Evolutionary conservation across 139 green algal genomes (phyloP).

Genomic region (Chlamydomonas urium): DNA sequence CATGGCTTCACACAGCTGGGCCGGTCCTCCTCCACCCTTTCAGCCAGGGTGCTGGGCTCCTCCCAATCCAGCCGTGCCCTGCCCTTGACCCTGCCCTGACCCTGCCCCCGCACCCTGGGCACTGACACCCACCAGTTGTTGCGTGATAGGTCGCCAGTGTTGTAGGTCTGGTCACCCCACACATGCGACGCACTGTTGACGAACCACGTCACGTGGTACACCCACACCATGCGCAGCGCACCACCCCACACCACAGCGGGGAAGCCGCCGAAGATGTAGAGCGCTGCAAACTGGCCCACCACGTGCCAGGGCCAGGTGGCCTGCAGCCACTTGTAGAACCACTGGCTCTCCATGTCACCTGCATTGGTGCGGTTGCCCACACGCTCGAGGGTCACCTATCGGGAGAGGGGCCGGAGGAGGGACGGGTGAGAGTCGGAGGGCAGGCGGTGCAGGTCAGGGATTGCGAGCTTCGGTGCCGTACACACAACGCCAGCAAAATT

Average conservation of each 20-base stretch:
- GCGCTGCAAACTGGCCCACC: constrained; percentile 61
- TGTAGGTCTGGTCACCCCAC: constrained; percentile 90
- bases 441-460: too few relatives aligned
- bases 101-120: too few relatives aligned
- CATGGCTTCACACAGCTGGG: too few relatives aligned
- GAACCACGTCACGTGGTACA: constrained; percentile 99
- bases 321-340: constrained; percentile 78
- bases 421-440: too few relatives aligned
- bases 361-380: constrained; percentile 78
- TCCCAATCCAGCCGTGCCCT: too few relatives aligned
- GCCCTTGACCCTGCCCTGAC: too few relatives aligned
- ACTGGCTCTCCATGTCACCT: constrained; percentile 78
- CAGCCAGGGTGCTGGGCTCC: background rate
- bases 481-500: too few relatives aligned
- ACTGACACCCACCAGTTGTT: constrained; percentile 82
- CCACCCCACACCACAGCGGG: constrained; percentile 92
- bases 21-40: too few relatives aligned
- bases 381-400: constrained; percentile 67
- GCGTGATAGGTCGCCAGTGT: constrained; percentile 85
- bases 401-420: too few relatives aligned
- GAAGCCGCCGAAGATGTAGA: constrained; percentile 85
- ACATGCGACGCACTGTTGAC: constrained; percentile 94
- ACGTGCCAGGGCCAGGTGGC: constrained; percentile 89
- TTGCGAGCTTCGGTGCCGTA: too few relatives aligned
- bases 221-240: constrained; percentile 82